Evolutionary conservation across 2,329 filamentous ascomycete genomes (phyloP).

Genomic region (Cordyceps militaris): DNA sequence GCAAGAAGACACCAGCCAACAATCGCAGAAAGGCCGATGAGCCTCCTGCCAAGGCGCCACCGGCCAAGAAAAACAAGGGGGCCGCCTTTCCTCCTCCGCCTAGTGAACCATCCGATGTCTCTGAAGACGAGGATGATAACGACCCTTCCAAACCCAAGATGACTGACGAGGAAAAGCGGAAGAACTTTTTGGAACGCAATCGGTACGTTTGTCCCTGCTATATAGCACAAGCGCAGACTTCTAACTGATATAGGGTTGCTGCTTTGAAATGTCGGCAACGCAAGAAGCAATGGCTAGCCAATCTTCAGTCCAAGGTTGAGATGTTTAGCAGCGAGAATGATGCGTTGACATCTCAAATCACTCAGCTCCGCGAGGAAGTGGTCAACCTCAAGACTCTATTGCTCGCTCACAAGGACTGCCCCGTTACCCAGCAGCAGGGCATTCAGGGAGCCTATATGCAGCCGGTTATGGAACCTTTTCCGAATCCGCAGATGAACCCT

Average conservation of each 20-base stretch:
- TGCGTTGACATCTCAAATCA: slow-evolving; percentile 73
- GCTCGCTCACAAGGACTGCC: slow-evolving; percentile 92
- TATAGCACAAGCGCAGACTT: background rate
- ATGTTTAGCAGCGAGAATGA: slow-evolving; percentile 91
- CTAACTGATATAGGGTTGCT: slow-evolving; percentile 61
- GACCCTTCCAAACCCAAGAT: slow-evolving; percentile 66
- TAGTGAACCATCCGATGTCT: slow-evolving; percentile 28
- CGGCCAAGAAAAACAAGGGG: slow-evolving; percentile 63
- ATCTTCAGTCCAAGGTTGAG: slow-evolving; percentile 90
- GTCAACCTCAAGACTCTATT: slow-evolving; percentile 90
- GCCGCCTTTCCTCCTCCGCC: slow-evolving; percentile 16
- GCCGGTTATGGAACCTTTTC: slow-evolving; percentile 46
- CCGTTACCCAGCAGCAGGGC: slow-evolving; percentile 76
- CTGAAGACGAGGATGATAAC: slow-evolving; percentile 50
- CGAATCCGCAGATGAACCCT: slow-evolving; percentile 48
- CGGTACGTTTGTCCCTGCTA: slow-evolving; percentile 51
- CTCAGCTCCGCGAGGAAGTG: slow-evolving; percentile 81
- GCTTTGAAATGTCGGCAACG: slow-evolving; percentile 94
- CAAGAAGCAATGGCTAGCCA: slow-evolving; percentile 98
- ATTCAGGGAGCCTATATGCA: slow-evolving; percentile 53
- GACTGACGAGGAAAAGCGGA: slow-evolving; percentile 97
- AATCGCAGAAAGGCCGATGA: slow-evolving; percentile 75
- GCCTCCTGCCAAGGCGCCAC: slow-evolving; percentile 52
- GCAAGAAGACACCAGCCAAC: slow-evolving; percentile 59
- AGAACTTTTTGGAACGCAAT: slow-evolving; percentile 95